Percentiles rank a stretch among this genome's conserved stretches.
These are phyloP conservation scores for Spergularia azorica DNA, from an alignment of 179 eudicot species.

Conservation along the genomic window DNA sequence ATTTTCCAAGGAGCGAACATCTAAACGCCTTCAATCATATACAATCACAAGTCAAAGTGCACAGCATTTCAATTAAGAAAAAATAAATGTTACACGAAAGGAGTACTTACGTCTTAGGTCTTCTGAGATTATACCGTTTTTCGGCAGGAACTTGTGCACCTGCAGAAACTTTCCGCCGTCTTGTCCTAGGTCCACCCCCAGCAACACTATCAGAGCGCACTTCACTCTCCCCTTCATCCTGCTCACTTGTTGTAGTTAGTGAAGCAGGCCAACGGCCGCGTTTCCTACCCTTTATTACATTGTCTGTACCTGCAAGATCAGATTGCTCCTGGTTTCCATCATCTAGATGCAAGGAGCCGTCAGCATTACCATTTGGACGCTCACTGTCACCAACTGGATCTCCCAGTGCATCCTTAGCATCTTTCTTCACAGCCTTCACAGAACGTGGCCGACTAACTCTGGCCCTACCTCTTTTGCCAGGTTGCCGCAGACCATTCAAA, in stretches of 20 bases:
- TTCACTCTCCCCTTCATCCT: slow-evolving; percentile 64
- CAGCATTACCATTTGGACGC: slow-evolving; percentile 44
- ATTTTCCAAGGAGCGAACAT: neutral
- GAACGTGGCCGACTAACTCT: slow-evolving; percentile 50
- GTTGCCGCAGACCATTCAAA: slow-evolving; percentile 35
- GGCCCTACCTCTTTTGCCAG: slow-evolving; percentile 40
- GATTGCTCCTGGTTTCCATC: slow-evolving; percentile 54
- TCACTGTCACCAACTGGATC: slow-evolving; percentile 43
- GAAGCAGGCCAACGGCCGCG: slow-evolving; percentile 56
- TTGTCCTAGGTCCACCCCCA: slow-evolving; percentile 63
- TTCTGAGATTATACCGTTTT: slow-evolving; percentile 78
- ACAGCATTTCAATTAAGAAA: neutral
- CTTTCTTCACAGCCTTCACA: slow-evolving; percentile 64
- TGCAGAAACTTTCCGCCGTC: slow-evolving; percentile 57
- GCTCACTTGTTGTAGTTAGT: slow-evolving; percentile 53
- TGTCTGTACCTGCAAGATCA: slow-evolving; percentile 40
- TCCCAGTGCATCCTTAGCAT: slow-evolving; percentile 58
- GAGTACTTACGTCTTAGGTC: slow-evolving; percentile 61
- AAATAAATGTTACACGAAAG: neutral
- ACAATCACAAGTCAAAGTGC: neutral
- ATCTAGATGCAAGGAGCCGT: slow-evolving; percentile 43
- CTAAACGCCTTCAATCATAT: neutral
- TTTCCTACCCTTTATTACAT: slow-evolving; percentile 50
- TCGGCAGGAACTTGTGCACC: slow-evolving; percentile 51
- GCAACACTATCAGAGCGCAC: slow-evolving; percentile 65